Evolutionary conservation across 306 rosid species (phyloP).

Genomic region (Sophora flavescens): DNA sequence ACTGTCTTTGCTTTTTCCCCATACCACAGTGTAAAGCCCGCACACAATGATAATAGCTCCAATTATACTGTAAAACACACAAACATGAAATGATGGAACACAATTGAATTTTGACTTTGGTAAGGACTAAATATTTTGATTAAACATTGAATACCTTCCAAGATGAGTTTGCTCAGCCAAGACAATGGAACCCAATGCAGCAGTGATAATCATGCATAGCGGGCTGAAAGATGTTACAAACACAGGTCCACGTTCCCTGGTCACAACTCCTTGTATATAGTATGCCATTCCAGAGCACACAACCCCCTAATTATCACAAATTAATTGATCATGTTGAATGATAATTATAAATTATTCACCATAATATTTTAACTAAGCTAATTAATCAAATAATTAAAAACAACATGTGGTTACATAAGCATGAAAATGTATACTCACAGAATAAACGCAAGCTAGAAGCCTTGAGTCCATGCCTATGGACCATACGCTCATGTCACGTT

Average conservation of each 20-base stretch:
- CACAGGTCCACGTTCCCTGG: constrained; percentile 87
- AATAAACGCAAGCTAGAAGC: constrained; percentile 90
- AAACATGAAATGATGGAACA: neutral
- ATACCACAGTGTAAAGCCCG: constrained; percentile 92
- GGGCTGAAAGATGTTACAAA: constrained; percentile 96
- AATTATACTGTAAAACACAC: constrained; percentile 58
- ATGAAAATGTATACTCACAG: constrained; percentile 58
- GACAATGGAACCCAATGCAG: constrained; percentile 78
- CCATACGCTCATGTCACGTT: constrained; percentile 87
- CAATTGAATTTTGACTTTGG: neutral
- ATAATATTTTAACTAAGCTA: neutral
- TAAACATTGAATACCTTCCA: constrained; percentile 69
- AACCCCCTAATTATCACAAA: constrained; percentile 64
- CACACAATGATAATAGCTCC: constrained; percentile 86
- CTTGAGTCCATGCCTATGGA: constrained; percentile 86
- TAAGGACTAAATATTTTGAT: neutral
- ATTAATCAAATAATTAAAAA: neutral
- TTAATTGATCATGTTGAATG: neutral
- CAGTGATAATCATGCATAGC: constrained; percentile 87
- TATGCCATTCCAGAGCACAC: constrained; percentile 95
- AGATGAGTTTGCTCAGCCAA: constrained; percentile 80
- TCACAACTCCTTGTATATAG: constrained; percentile 91
- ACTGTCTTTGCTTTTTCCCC: constrained; percentile 92
- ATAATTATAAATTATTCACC: neutral
- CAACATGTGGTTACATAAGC: neutral